Percentiles rank a stretch among this genome's conserved stretches.
These are phyloP conservation scores for Vitis riparia DNA, from an alignment of 164 flowering plant genomes.

Conservation along the genomic window DNA sequence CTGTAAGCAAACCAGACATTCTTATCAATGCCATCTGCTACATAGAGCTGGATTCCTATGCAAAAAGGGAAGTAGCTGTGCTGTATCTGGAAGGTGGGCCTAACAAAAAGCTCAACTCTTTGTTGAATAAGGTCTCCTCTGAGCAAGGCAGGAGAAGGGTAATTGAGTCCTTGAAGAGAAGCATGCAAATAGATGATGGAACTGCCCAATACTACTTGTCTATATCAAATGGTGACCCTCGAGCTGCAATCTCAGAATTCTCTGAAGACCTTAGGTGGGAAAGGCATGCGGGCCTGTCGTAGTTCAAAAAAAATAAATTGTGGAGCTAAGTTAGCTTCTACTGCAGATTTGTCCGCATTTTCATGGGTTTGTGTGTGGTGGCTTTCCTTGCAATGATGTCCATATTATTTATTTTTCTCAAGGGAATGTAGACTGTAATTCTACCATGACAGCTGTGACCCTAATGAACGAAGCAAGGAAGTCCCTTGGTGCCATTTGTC, in stretches of 20 bases:
- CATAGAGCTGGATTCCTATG: conserved; percentile 74
- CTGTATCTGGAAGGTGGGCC: conserved; percentile 76
- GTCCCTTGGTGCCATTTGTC: too few relatives aligned
- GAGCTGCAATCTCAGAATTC: conserved; percentile 78
- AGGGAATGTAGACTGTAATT: too few relatives aligned
- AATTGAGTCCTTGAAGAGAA: conserved; percentile 74
- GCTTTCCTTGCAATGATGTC: too few relatives aligned
- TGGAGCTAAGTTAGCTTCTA: background rate
- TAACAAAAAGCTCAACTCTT: conserved; percentile 21
- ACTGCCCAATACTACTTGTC: conserved; percentile 83
- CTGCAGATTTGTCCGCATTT: background rate
- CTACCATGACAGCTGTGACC: too few relatives aligned
- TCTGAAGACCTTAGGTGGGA: conserved; percentile 89
- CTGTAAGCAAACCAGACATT: conserved; percentile 64
- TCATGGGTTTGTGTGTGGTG: too few relatives aligned
- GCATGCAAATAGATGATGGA: conserved; percentile 92
- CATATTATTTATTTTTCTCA: too few relatives aligned
- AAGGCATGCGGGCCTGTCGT: conserved; percentile 41
- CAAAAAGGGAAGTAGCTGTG: conserved; percentile 92
- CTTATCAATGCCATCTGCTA: conserved; percentile 73
- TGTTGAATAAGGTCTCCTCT: conserved; percentile 29
- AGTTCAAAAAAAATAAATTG: conserved; percentile 1
- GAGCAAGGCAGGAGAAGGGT: conserved; percentile 60
- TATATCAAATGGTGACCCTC: conserved; percentile 80
- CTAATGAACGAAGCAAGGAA: too few relatives aligned